Conservation (phyloP, 495 filamentous ascomycete genomes). For the Tuber melanosporum region DNA sequence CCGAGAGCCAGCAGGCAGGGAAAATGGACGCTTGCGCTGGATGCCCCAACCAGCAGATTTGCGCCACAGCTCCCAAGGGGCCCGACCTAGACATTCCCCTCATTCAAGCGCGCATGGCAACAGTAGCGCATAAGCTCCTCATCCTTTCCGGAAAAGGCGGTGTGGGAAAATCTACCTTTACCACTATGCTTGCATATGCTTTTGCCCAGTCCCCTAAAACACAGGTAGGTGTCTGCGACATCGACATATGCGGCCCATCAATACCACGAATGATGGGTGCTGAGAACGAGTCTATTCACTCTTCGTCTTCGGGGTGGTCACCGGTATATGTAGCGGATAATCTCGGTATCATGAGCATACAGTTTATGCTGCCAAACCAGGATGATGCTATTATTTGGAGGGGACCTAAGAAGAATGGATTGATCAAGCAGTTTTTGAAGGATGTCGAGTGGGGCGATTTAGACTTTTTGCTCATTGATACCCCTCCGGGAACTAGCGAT, state of each 20-base stretch:
- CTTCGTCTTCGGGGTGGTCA: constrained; percentile 72
- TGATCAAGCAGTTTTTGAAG: constrained; percentile 95
- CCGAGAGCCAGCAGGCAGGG: constrained; percentile 79
- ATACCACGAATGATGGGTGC: constrained; percentile 99
- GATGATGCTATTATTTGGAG: constrained; percentile 97
- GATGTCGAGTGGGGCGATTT: constrained; percentile 96
- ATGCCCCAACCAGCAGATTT: constrained; percentile 93
- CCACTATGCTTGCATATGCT: constrained; percentile 73
- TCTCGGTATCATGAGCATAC: constrained; percentile 87
- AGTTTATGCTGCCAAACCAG: constrained; percentile 90
- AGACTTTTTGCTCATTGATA: constrained; percentile 89
- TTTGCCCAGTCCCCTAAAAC: constrained; percentile 70
- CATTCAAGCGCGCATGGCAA: constrained; percentile 74
- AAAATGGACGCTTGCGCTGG: constrained; percentile 81
- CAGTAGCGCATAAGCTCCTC: constrained; percentile 82
- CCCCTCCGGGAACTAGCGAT: constrained; percentile 88
- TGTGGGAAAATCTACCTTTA: constrained; percentile 92
- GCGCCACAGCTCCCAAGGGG: constrained; percentile 87
- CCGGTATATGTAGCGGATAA: constrained; percentile 93
- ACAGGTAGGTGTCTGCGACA: constrained; percentile 89
- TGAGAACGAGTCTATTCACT: constrained; percentile 82
- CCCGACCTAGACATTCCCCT: constrained; percentile 88
- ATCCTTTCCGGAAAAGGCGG: constrained; percentile 90
- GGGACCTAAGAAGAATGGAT: constrained; percentile 93
- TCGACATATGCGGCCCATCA: constrained; percentile 88